Percentiles rank a stretch among this genome's conserved stretches.
Conservation (phyloP, 164 flowering plant genomes). For the Umbellularia californica region DNA sequence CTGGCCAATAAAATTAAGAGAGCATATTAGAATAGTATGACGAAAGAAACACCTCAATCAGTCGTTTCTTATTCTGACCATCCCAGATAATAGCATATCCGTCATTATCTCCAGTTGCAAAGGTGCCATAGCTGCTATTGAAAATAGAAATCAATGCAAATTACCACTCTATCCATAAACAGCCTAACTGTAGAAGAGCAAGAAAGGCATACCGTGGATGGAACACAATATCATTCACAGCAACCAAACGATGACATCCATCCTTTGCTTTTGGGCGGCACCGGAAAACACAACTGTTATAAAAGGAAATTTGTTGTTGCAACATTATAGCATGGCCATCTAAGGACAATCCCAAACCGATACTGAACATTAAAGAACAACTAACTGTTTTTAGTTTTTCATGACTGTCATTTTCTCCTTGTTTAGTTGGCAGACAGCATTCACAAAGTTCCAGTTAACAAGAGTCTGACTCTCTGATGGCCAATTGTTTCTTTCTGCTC, state of each 20-base stretch:
- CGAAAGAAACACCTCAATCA: conserved; percentile 54
- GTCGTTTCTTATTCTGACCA: conserved; percentile 54
- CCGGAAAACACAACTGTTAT: conserved; percentile 63
- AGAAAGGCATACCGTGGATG: conserved; percentile 57
- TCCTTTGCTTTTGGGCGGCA: conserved; percentile 68
- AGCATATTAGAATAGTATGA: neutral
- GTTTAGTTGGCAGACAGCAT: neutral
- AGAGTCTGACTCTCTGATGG: neutral
- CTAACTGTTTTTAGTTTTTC: too few relatives aligned
- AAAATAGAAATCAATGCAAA: conserved; percentile 6
- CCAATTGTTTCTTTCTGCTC: neutral
- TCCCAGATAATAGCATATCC: conserved; percentile 77
- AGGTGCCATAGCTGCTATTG: conserved; percentile 36
- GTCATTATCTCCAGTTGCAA: conserved; percentile 78
- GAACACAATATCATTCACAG: conserved; percentile 80
- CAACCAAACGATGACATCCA: conserved; percentile 47
- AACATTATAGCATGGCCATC: neutral
- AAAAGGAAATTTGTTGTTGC: neutral
- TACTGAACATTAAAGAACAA: neutral
- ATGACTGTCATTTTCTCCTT: neutral
- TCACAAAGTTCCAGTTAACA: neutral
- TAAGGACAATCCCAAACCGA: conserved; percentile 4
- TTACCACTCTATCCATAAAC: neutral
- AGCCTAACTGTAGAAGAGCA: neutral
- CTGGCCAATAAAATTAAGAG: neutral